A percentile compares a stretch with the other conserved stretches of the same genome.
Evolutionary conservation across 2,329 filamentous ascomycete genomes (phyloP).

Genomic region (Boeremia lycopersici): DNA sequence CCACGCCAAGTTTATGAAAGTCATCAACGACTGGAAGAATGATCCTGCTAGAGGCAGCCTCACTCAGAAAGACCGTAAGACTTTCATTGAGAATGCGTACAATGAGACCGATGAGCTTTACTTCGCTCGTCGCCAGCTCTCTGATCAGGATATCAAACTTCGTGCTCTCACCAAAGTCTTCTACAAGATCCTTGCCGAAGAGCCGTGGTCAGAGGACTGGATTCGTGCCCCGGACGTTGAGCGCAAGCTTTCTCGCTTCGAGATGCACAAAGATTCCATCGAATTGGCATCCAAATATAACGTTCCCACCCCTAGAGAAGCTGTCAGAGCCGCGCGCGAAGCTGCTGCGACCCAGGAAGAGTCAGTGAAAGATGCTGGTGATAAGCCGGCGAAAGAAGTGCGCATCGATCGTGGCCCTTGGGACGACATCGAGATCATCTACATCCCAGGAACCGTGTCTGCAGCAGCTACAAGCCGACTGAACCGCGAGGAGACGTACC

Average conservation of each 20-base stretch:
- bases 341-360: constrained; percentile 25
- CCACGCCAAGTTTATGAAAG: constrained; percentile 42
- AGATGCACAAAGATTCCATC: constrained; percentile 45
- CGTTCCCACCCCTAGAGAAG: constrained; percentile 38
- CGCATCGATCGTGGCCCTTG: constrained; percentile 39
- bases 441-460: constrained; percentile 46
- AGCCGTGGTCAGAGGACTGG: constrained; percentile 47
- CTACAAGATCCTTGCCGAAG: constrained; percentile 46
- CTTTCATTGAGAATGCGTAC: constrained; percentile 42
- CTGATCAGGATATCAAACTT: constrained; percentile 42
- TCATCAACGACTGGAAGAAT: constrained; percentile 40
- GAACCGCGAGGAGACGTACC: constrained; percentile 43
- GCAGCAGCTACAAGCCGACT: constrained; percentile 45
- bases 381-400: constrained; percentile 26
- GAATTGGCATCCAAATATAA: constrained; percentile 39
- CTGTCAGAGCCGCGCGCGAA: constrained; percentile 42
- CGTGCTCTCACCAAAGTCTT: constrained; percentile 47
- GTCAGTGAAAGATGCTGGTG: constrained; percentile 17
- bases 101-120: constrained; percentile 36
- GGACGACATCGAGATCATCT: constrained; percentile 48
- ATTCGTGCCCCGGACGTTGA: constrained; percentile 47
- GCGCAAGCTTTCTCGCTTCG: constrained; percentile 46
- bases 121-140: constrained; percentile 36
- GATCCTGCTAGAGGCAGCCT: constrained; percentile 35
- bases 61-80: constrained; percentile 41